phyloP scores from a whole-genome alignment of 148 eudicot species.

The Linanthus parryae region DNA sequence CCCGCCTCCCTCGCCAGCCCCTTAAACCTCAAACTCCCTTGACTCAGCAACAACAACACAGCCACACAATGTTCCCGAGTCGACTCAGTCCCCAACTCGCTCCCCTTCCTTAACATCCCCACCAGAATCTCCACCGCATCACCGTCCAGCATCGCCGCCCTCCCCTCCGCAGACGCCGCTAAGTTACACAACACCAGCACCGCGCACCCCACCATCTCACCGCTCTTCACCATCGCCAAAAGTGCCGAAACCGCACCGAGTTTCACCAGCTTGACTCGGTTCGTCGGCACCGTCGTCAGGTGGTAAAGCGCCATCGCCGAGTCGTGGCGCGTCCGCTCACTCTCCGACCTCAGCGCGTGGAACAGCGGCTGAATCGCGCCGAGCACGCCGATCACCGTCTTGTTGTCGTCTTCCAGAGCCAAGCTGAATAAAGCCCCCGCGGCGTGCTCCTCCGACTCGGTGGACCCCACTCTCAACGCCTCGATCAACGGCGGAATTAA shows the following conservation, averaged over 20 bases:
- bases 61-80: conserved; percentile 69
- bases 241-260: conserved; percentile 57
- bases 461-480: conserved; percentile 32
- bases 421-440: conserved; percentile 73
- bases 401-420: conserved; percentile 64
- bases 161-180: conserved; percentile 56
- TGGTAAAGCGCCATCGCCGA: conserved; percentile 70
- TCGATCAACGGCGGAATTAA: conserved; percentile 58
- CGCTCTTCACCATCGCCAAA: conserved; percentile 32
- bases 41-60: conserved; percentile 55
- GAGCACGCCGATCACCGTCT: conserved; percentile 67
- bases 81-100: conserved; percentile 39
- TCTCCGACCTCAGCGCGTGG: conserved; percentile 57
- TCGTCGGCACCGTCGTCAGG: conserved; percentile 46
- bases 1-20: conserved; percentile 61
- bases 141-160: conserved; percentile 62
- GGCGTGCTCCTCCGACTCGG: conserved; percentile 67
- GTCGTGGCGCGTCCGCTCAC: conserved; percentile 63
- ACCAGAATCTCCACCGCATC: conserved; percentile 67
- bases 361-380: conserved; percentile 72
- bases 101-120: conserved; percentile 31
- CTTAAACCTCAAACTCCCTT: conserved; percentile 65
- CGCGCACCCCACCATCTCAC: conserved; percentile 37
- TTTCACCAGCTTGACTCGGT: conserved; percentile 60
- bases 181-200: conserved; percentile 52